Conservation (phyloP, 495 filamentous ascomycete species). For the Penicillium malachiteum region DNA sequence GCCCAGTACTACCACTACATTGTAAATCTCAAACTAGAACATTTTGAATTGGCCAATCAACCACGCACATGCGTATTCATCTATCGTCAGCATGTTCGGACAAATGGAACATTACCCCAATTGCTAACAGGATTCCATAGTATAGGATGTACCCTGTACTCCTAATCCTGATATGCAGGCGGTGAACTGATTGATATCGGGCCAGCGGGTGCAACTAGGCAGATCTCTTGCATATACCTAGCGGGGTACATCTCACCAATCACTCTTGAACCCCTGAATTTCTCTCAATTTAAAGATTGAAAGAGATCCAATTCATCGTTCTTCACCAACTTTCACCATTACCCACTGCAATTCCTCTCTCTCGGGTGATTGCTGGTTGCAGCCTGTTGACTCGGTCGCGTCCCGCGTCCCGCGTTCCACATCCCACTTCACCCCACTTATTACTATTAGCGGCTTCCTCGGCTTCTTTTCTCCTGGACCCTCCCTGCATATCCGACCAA, state of each 20-base stretch:
- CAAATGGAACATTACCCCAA: neutral
- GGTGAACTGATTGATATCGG: neutral
- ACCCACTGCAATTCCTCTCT: no score
- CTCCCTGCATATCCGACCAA: neutral
- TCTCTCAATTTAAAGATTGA: no score
- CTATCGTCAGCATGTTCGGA: neutral
- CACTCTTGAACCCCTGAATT: no score
- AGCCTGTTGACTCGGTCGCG: constrained; percentile 9
- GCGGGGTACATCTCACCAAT: neutral
- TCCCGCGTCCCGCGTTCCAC: constrained; percentile 8
- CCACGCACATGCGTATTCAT: neutral
- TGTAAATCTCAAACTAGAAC: no score
- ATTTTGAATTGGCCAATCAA: no score
- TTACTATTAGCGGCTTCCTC: constrained; percentile 17
- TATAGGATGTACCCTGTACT: constrained; percentile 1
- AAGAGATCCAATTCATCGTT: neutral
- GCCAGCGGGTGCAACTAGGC: neutral
- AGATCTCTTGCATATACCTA: no score
- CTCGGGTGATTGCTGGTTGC: no score
- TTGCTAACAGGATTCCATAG: neutral
- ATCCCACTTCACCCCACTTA: neutral
- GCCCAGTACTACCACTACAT: no score
- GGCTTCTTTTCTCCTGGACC: constrained; percentile 16
- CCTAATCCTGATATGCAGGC: neutral
- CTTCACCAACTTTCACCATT: neutral